Conservation (phyloP, 805 yeast genomes). For the Maudiozyma turicensis region DNA sequence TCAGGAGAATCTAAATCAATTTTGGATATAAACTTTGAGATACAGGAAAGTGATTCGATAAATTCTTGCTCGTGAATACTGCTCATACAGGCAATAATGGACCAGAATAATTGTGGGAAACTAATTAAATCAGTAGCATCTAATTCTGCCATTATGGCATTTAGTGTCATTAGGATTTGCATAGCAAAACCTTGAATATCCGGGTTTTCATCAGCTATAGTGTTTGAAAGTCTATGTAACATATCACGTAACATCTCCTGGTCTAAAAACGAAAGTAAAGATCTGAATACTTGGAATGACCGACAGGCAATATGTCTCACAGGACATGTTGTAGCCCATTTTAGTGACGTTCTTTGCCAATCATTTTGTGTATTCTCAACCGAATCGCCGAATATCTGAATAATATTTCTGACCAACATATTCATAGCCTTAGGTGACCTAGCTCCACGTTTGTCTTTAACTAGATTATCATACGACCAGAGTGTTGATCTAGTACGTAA, state of each 20-base stretch:
- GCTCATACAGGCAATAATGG: conserved; percentile 80
- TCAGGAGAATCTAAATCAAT: conserved; percentile 80
- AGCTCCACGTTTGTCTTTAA: conserved; percentile 66
- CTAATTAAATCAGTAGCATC: conserved; percentile 69
- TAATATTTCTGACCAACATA: conserved; percentile 49
- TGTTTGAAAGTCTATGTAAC: conserved; percentile 86
- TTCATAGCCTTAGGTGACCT: conserved; percentile 85
- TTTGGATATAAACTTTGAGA: conserved; percentile 75
- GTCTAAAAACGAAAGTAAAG: conserved; percentile 71
- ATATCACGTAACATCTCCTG: conserved; percentile 85
- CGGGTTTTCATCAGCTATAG: conserved; percentile 77
- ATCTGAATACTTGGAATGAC: conserved; percentile 86
- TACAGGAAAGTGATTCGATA: conserved; percentile 72
- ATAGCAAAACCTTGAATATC: conserved; percentile 95
- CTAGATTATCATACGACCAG: conserved; percentile 85
- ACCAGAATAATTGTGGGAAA: conserved; percentile 94
- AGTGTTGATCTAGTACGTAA: conserved; percentile 43
- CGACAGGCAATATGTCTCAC: conserved; percentile 95
- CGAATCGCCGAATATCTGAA: conserved; percentile 43
- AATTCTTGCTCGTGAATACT: conserved; percentile 91
- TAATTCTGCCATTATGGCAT: conserved; percentile 82
- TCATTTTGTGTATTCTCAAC: conserved; percentile 52
- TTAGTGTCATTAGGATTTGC: conserved; percentile 93
- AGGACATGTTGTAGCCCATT: conserved; percentile 97
- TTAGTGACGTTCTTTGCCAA: conserved; percentile 77